phyloP scores from a whole-genome alignment of 805 yeast species.

The Hemisphaericaspora nanyangensis region DNA sequence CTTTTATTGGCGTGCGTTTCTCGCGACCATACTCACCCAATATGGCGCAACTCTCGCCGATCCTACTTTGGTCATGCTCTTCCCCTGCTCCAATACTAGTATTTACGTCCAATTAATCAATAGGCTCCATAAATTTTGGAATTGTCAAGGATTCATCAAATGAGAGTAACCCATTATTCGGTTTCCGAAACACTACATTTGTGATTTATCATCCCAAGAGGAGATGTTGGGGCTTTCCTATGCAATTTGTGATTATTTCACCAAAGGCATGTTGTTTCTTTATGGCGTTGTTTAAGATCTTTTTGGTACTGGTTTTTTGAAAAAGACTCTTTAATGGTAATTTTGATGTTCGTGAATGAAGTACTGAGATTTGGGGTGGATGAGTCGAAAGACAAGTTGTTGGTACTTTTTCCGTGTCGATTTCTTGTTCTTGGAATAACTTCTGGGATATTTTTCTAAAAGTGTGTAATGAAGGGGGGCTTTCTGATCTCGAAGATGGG shows the following conservation, averaged over 20 bases:
- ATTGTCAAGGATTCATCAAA: too few relatives aligned
- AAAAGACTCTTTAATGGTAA: constrained; percentile 33
- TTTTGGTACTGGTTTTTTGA: constrained; percentile 24
- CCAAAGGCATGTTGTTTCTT: constrained; percentile 2
- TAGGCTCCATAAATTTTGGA: constrained; percentile 4
- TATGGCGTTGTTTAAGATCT: constrained; percentile 12
- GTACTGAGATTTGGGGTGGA: background rate
- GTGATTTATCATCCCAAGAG: too few relatives aligned
- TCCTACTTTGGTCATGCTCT: constrained; percentile 37
- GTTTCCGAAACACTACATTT: background rate
- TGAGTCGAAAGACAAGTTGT: background rate
- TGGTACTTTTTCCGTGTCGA: background rate
- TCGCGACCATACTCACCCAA: constrained; percentile 65
- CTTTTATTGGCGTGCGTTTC: constrained; percentile 56
- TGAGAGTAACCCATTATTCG: too few relatives aligned
- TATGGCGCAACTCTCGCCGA: constrained; percentile 46
- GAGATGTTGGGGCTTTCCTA: too few relatives aligned
- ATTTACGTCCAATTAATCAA: constrained; percentile 26
- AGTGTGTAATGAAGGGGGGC: constrained; percentile 42
- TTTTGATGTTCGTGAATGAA: constrained; percentile 11
- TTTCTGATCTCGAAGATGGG: constrained; percentile 23
- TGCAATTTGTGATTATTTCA: background rate
- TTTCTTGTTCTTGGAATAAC: background rate
- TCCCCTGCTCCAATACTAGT: constrained; percentile 27
- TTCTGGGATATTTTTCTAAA: constrained; percentile 15